Conservation (phyloP, 495 filamentous ascomycete species). For the Evansstolkia leycettana region DNA sequence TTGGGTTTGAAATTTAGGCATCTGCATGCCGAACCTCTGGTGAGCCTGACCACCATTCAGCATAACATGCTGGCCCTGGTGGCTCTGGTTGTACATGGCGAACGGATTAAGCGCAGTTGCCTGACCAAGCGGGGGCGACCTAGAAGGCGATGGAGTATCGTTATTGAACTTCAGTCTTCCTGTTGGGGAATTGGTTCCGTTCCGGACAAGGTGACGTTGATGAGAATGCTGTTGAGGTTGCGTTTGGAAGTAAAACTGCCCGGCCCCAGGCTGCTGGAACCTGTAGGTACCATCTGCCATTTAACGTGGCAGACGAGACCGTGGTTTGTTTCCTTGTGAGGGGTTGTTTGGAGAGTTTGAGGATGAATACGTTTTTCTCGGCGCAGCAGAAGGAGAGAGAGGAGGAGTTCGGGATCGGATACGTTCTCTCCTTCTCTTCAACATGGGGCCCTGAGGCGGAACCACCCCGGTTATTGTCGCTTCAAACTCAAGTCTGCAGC, state of each 20-base stretch:
- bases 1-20: slow-evolving; percentile 62
- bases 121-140: slow-evolving; percentile 54
- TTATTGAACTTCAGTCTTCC: slow-evolving; percentile 36
- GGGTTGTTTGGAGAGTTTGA: slow-evolving; percentile 12
- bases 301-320: slow-evolving; percentile 42
- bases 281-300: slow-evolving; percentile 80
- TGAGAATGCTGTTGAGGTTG: slow-evolving; percentile 39
- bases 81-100: slow-evolving; percentile 73
- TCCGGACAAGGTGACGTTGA: slow-evolving; percentile 40
- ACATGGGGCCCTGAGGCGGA: slow-evolving; percentile 33
- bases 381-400: slow-evolving; percentile 16
- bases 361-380: slow-evolving; percentile 9
- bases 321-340: slow-evolving; percentile 19
- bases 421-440: slow-evolving; percentile 41
- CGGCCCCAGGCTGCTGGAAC: slow-evolving; percentile 59
- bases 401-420: slow-evolving; percentile 28
- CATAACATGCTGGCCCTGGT: slow-evolving; percentile 73
- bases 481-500: slow-evolving; percentile 6
- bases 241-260: slow-evolving; percentile 48
- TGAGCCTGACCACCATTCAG: slow-evolving; percentile 52
- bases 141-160: slow-evolving; percentile 59
- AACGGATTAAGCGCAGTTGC: slow-evolving; percentile 51
- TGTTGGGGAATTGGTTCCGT: slow-evolving; percentile 40
- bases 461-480: slow-evolving; percentile 16
- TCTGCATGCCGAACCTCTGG: slow-evolving; percentile 51